Evolutionary conservation across 495 filamentous ascomycete genomes (phyloP), one percentile per base, ranked within the genome.

Genomic region (Poronia punctata): DNA sequence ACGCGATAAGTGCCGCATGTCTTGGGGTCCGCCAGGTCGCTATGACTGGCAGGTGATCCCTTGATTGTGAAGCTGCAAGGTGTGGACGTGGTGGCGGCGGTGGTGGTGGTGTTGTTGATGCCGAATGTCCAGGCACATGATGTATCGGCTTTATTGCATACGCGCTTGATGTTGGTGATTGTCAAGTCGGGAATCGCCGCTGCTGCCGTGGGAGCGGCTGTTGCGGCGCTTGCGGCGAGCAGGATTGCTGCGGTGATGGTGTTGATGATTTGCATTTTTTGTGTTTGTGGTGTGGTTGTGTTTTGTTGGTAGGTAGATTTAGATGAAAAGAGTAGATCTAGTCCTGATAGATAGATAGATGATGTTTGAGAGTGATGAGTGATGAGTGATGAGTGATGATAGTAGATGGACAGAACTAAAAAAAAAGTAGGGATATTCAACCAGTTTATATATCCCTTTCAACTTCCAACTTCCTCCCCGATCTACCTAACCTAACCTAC

Each of bases 211-310:
- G 48, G 49, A 7, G 40, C 24, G n/a, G 61, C 63, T 18, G 67
- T 61, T 42, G 61, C 45, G 35, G 52, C 50, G 27, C 57, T 51
- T 32, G 61, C 53, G 42, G 62, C 52, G 50, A 66, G 46, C 31
- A 54, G 18, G 39, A 45, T 32, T 16, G 58, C 28, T 49, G 62
- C 38, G 30, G 62, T 20, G 42, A 56, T 20, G 43, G 63, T 38
- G 48, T 55, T 54, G 46, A 56, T 56, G 61, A 70, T 47, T 50
- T 70, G 62, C 67, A 71, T 71, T 45, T 38, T n/a, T 58, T 52
- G 16, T 45, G 54, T 35, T 35, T 48, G 46, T 22, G 29, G 30
- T 48, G 21, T 49, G 26, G 38, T 39, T 14, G 40, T 7, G 20
- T 27, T 37, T 40, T 53, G 24, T 42, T n/a, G n/a, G 30, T 41